Evolutionary conservation across 1,139 yeast species (phyloP).

Genomic region (Zygotorulaspora mrakii): DNA sequence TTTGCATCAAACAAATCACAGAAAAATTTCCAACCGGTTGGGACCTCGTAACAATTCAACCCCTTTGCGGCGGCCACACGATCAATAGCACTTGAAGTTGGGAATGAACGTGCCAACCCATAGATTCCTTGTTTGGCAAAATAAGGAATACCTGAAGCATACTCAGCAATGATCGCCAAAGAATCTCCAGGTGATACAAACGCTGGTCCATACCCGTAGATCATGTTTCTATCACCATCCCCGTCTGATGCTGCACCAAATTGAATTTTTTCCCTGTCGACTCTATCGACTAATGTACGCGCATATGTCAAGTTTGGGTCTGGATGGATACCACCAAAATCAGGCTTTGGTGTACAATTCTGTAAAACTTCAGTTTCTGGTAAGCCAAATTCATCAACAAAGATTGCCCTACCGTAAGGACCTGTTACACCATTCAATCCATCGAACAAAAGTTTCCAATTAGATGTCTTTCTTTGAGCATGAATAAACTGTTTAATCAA

Average conservation of each 20-base stretch:
- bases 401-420: conserved; percentile 85
- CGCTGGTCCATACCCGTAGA: conserved; percentile 83
- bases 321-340: conserved; percentile 96
- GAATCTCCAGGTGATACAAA: conserved; percentile 98
- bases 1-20: conserved; percentile 91
- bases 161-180: conserved; percentile 95
- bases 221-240: conserved; percentile 98
- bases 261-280: conserved; percentile 73
- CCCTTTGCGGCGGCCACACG: conserved; percentile 79
- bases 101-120: conserved; percentile 98
- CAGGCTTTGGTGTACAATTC: conserved; percentile 74
- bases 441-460: conserved; percentile 78
- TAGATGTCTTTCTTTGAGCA: conserved; percentile 44
- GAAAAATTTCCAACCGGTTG: conserved; percentile 99
- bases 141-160: conserved; percentile 82
- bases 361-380: conserved; percentile 62
- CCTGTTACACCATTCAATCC: conserved; percentile 96
- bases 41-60: conserved; percentile 83
- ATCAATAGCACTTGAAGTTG: conserved; percentile 92
- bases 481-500: conserved; percentile 69
- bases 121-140: conserved; percentile 80
- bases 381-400: conserved; percentile 79
- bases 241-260: conserved; percentile 99
- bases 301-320: conserved; percentile 98
- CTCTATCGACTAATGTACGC: conserved; percentile 75